Evolutionary conservation across 768 basidiomycete genomes (phyloP).

Genomic region (Mycena belliarum): DNA sequence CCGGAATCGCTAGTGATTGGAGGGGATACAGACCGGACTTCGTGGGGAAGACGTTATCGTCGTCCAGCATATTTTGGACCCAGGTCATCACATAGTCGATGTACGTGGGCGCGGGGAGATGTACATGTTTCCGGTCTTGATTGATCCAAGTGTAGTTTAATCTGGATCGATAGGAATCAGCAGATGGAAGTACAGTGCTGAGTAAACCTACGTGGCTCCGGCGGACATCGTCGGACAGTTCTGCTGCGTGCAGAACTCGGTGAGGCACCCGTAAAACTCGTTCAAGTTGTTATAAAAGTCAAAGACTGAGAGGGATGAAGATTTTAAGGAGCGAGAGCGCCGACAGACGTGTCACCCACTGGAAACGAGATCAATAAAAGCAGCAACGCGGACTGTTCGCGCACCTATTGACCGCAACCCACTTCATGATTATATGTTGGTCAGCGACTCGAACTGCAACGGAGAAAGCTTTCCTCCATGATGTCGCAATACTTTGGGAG

Average conservation of each 20-base stretch:
- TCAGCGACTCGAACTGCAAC: too few relatives aligned
- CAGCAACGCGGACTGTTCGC: neutral
- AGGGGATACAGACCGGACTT: conserved; percentile 76
- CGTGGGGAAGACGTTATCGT: conserved; percentile 91
- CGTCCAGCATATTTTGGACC: conserved; percentile 94
- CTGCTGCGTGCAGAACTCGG: conserved; percentile 91
- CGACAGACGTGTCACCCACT: conserved; percentile 49
- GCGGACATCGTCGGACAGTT: conserved; percentile 94
- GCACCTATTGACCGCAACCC: conserved; percentile 66
- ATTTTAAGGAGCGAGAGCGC: too few relatives aligned
- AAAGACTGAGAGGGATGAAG: conserved; percentile 62
- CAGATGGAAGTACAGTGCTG: neutral
- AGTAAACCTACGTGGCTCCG: conserved; percentile 68
- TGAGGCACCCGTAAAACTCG: conserved; percentile 92
- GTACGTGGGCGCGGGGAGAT: conserved; percentile 93
- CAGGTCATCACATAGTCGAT: conserved; percentile 99
- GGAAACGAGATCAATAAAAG: neutral
- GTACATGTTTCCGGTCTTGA: conserved; percentile 87
- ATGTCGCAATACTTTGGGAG: conserved; percentile 61
- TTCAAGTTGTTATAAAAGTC: conserved; percentile 98
- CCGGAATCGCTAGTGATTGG: conserved; percentile 44
- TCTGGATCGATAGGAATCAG: conserved; percentile 40
- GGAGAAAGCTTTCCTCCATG: too few relatives aligned
- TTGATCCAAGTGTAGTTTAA: conserved; percentile 99
- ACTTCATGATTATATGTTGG: conserved; percentile 98